Evolutionary conservation across 208 protist genomes (phyloP), one percentile per base, ranked within the genome.

Genomic region (Trypanosoma platydactyli): DNA sequence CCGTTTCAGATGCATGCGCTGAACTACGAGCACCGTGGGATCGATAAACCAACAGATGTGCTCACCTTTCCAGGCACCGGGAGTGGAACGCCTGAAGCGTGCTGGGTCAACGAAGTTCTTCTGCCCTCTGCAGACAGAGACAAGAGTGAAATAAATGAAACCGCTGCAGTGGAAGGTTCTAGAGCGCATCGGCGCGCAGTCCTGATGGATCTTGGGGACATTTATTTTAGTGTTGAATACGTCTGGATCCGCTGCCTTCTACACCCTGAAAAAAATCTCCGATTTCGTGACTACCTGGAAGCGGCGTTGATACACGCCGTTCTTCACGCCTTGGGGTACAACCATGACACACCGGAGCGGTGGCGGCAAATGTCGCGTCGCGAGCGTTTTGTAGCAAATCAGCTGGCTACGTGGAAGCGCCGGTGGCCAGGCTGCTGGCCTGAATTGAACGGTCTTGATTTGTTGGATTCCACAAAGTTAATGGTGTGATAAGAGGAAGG

Each of bases 301-400:
- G 85, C 83, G 2, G 83, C 87, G 5, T 54, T 92, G 33, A 80
- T 88, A 20, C 90, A 95, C 63, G 86, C 85, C 11, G 51, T 78
- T 16, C 73, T 95, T 22, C 90, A 95, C 61, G 81, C 81, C 16
- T 62, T 94, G 2, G 90, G 90, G 29, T 92, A 91, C 67, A 68
- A 86, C 30, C 90, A 95, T 64, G 76, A 77, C 12, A 89, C 76
- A 16, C 62, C 70, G 22, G 76, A 77, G 15, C 52, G 81, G 46
- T 78, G 90, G 64, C 68, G 48, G 18, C 61, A 71, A 4, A 95
- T 95, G 90, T 73, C 79, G 38, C 63, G 64, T 22, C 58, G 80
- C 12, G 87, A 95, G 63, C 80, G 86, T 62, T 75, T 68, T 42
- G 53, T 95, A 1, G 69, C 71, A 7, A 54, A 63, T 3, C 82